Conservation (phyloP, 169 alveolate genomes). For the Miamiensis avidus region DNA sequence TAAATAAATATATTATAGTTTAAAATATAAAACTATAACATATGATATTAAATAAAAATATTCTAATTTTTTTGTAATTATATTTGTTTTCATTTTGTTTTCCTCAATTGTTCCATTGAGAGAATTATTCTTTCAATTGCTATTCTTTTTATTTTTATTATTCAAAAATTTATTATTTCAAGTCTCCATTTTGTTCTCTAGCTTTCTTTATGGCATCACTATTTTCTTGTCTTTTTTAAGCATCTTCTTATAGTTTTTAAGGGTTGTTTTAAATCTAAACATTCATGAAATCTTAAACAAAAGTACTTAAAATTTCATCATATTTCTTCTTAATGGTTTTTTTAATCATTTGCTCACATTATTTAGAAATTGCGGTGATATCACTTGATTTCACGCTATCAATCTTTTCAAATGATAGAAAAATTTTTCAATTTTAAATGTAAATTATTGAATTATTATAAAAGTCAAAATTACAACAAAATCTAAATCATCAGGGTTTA, state of each 20-base stretch:
- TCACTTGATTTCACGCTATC: neutral
- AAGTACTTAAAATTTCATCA: conserved; percentile 9
- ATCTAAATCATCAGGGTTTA: conserved; percentile 26
- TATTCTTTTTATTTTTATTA: conserved; percentile 15
- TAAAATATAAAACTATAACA: too few relatives aligned
- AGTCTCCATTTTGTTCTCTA: conserved; percentile 25
- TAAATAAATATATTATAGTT: too few relatives aligned
- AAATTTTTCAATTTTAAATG: neutral
- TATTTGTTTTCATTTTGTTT: too few relatives aligned
- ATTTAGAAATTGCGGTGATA: conserved; percentile 4
- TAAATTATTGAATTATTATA: neutral
- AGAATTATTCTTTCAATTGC: conserved; percentile 18
- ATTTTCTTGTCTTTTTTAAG: neutral
- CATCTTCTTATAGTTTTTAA: conserved; percentile 18
- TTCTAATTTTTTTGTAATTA: too few relatives aligned
- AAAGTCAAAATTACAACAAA: neutral
- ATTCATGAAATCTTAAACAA: conserved; percentile 8
- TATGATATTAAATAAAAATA: too few relatives aligned
- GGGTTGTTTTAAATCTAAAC: conserved; percentile 17
- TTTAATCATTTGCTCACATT: conserved; percentile 21
- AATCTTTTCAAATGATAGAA: neutral
- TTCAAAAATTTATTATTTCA: conserved; percentile 7
- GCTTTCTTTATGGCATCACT: conserved; percentile 17
- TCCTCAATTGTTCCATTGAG: conserved; percentile 7
- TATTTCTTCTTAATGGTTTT: conserved; percentile 4